Evolutionary conservation across 2,329 filamentous ascomycete species (phyloP), one percentile per base, ranked within the genome.

Genomic region (Dendryphion nanum): DNA sequence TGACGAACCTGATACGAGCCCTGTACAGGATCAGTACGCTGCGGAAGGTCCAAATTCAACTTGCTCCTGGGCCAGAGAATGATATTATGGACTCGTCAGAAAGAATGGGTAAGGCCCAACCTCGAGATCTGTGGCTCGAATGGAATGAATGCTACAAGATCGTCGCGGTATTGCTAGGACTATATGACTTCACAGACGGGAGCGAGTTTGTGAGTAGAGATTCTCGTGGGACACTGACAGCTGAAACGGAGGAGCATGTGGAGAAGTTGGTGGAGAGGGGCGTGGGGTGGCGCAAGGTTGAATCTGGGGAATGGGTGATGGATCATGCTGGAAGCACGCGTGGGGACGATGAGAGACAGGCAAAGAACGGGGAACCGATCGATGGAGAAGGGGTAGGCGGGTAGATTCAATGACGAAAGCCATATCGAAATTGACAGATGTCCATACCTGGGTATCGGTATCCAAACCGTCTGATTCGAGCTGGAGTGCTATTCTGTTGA

Each of bases 41-140:
- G 49, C 45, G 47, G 30, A 24, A 56, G 16, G 19, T 74, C 2
- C 51, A 61, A 3, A 50, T 73, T 6, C 66, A 71, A 35, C 59
- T 75, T 7, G 68, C 70, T 0, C 71, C 71, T 1, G 61, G 65
- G 4, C 52, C 59, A 0, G 59, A 66, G 14, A 69, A 66, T 16
- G 52, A 60, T 8, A 54, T 71, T 2, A 51, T 73, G 6, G 56
- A 60, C 16, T 59, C 67, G 17, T 55, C 61, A 3, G 50, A 55
- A 2, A 50, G 64, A 16, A 55, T 72, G 18, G 67, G 69, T 2
- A 64, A 64, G 41, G 70, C 69, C 0, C 64, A 73, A 36, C 51
- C 67, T 2, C 51, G 48, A 13, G 69, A 73, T 38, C 62, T 70
- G 31, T 68, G 64, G 63, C 41, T 55, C 3, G 63, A 67, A 37